Conservation (phyloP, 176 grass and related monocot genomes). For the Typha latifolia region DNA sequence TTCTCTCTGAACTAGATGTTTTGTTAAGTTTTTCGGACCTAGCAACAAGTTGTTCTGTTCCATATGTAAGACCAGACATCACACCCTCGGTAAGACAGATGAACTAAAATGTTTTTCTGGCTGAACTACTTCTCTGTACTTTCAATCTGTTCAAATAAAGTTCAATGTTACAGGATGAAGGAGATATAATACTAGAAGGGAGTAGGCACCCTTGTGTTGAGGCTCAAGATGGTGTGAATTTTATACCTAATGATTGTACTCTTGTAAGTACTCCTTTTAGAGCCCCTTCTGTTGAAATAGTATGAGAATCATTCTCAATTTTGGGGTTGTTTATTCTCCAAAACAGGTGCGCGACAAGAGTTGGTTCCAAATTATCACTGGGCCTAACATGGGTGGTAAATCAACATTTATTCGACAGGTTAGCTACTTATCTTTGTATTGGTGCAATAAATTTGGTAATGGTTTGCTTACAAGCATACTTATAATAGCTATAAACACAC, state of each 20-base stretch:
- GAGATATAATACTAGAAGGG: conserved; percentile 90
- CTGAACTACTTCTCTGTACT: background rate
- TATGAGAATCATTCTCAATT: conserved; percentile 2
- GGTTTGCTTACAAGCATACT: background rate
- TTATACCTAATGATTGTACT: conserved; percentile 95
- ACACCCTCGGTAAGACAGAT: conserved; percentile 66
- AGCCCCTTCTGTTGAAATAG: conserved; percentile 8
- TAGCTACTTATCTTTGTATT: conserved; percentile 17
- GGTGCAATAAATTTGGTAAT: background rate
- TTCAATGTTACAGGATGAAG: conserved; percentile 54
- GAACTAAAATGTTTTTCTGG: conserved; percentile 8
- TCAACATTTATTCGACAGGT: conserved; percentile 98
- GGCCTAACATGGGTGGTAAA: conserved; percentile 99
- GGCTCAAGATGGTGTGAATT: conserved; percentile 93
- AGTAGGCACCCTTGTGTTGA: conserved; percentile 95
- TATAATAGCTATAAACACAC: background rate
- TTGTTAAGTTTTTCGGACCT: conserved; percentile 92
- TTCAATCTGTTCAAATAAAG: background rate
- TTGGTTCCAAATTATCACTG: conserved; percentile 99
- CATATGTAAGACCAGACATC: conserved; percentile 85
- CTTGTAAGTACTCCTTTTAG: conserved; percentile 41
- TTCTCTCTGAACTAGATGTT: conserved; percentile 87
- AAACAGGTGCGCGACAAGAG: conserved; percentile 81
- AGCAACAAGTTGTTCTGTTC: conserved; percentile 69
- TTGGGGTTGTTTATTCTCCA: conserved; percentile 20